Evolutionary conservation across 768 basidiomycete species (phyloP), one percentile per base, ranked within the genome.

Genomic region (Boletus insuetus): DNA sequence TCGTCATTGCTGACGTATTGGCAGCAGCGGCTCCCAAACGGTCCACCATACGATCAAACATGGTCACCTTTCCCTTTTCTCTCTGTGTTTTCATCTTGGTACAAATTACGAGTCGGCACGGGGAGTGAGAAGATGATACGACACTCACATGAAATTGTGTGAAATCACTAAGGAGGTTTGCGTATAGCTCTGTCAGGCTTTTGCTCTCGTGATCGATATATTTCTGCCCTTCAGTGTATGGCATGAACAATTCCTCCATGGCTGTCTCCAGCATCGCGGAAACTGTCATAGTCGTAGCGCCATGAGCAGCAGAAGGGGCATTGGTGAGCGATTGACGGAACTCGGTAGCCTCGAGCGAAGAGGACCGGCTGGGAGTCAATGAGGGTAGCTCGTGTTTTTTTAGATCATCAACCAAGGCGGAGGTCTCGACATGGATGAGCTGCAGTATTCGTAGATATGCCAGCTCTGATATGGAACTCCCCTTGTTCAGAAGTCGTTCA

Each of bases 171-270:
- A 98, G 75, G 57, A 89, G 82, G 19, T 73, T 78, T 8, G 85
- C 81, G 66, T 94, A 98, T 13, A 98, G 77, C 40, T 88, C 83
- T 1, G 83, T 83, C 44, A 98, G 68, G 64, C 85, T 93, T 67
- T 85, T 89, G 58, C 83, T 89, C 76, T 99, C 97, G 40, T 86
- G 84, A 64, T 98, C 97, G 4, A 98, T 80, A 67, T 98, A 98
- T 53, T 94, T 77, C 55, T 85, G 85, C 4, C 91, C 94, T 72
- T 99, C 96, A 2, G 87, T 89, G 65, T 95, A 98, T 4, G 93
- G 91, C 20, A 94, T 84, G 59, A 98, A 98, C 19, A 98, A 81
- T 66, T 98, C 97, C 58, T 98, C 97, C 83, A 97, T 87, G 9
- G 94, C 91, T 9, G 84, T 86, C 69, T 98, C 97, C n/a, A 99